Evolutionary conservation across 306 rosid genomes (phyloP).

Genomic region (Mucuna pruriens): DNA sequence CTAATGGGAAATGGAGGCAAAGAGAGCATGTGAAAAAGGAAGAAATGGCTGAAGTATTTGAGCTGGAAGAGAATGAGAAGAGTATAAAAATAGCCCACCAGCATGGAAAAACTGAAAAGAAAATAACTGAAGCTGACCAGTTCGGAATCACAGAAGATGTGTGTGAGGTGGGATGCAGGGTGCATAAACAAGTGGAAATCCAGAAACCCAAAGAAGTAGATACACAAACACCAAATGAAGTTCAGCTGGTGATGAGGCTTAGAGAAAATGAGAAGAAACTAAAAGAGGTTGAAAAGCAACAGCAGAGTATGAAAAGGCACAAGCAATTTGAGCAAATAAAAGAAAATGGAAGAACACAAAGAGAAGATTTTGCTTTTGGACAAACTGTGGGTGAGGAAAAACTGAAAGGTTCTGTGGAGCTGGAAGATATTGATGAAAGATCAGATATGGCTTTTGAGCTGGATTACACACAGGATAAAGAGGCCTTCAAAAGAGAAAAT

Average conservation of each 20-base stretch:
- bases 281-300: background rate
- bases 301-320: background rate
- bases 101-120: background rate
- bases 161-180: background rate
- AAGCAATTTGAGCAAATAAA: background rate
- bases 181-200: background rate
- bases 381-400: background rate
- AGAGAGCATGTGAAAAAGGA: background rate
- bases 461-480: background rate
- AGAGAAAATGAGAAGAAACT: conserved; percentile 11
- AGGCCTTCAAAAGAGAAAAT: background rate
- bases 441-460: background rate
- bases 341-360: background rate
- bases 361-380: background rate
- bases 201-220: background rate
- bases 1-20: background rate
- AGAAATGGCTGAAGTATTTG: background rate
- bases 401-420: background rate
- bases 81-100: background rate
- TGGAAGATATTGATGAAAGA: background rate
- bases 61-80: background rate
- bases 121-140: background rate
- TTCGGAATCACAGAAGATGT: background rate
- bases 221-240: background rate
- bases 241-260: background rate